These are phyloP conservation scores for Borovskyia barvae DNA, from an alignment of 208 protist species.

Conservation along the genomic window DNA sequence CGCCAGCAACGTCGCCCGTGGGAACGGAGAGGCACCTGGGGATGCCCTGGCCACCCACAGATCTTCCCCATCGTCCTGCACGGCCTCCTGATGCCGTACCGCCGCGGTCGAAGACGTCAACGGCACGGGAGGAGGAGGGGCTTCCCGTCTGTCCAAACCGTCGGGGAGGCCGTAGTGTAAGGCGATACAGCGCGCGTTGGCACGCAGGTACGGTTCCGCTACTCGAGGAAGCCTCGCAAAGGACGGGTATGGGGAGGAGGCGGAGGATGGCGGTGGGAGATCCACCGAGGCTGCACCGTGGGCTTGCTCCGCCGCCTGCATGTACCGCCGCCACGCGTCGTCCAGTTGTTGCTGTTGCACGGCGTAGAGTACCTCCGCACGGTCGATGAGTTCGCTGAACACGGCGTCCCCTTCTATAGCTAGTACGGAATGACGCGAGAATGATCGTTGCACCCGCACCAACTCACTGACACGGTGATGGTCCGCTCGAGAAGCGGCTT, in stretches of 20 bases:
- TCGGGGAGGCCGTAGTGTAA: constrained; percentile 71
- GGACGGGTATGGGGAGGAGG: constrained; percentile 20
- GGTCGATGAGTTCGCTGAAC: constrained; percentile 62
- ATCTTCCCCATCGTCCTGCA: background rate
- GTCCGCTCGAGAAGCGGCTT: background rate
- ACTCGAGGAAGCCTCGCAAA: constrained; percentile 20
- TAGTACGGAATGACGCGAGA: constrained; percentile 73
- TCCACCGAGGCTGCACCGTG: too few species aligned
- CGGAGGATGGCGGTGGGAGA: too few species aligned
- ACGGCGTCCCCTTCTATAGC: constrained; percentile 82
- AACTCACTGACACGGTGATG: constrained; percentile 2
- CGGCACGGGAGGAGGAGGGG: background rate
- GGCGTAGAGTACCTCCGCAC: constrained; percentile 39
- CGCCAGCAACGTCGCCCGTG: constrained; percentile 62
- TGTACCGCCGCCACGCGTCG: background rate
- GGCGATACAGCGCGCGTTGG: constrained; percentile 81
- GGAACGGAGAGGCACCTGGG: constrained; percentile 14
- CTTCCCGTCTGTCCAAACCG: background rate
- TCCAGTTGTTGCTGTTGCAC: constrained; percentile 28
- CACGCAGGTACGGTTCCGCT: constrained; percentile 25
- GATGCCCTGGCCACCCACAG: background rate
- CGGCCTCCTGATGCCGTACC: background rate
- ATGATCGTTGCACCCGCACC: constrained; percentile 36
- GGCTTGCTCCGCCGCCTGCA: background rate
- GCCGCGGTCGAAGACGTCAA: background rate